phyloP scores from a whole-genome alignment of 371 early-diverging fungal species.

The Syncephalis fuscata region DNA sequence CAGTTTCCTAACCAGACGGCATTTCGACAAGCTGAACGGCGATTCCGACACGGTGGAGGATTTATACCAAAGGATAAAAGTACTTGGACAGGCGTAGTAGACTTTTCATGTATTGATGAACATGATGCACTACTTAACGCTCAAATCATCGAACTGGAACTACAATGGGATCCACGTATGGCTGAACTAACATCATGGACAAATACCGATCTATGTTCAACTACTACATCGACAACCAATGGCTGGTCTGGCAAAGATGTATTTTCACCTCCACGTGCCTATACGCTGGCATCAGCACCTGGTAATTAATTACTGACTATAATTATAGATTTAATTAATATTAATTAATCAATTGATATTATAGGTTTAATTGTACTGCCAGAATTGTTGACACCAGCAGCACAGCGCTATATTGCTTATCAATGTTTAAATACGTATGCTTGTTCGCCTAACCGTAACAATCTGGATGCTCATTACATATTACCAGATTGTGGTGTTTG shows the following conservation, averaged over 20 bases:
- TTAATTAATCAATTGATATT: not conserved
- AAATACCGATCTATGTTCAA: not conserved
- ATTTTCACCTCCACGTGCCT: not conserved
- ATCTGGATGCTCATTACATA: slow-evolving; percentile 65
- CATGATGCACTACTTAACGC: not conserved
- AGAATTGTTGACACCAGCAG: slow-evolving; percentile 41
- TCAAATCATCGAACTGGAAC: slow-evolving; percentile 4
- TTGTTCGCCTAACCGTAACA: slow-evolving; percentile 56
- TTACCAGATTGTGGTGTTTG: slow-evolving; percentile 51
- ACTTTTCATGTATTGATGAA: slow-evolving; percentile 4
- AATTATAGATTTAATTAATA: not conserved
- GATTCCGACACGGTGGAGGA: slow-evolving; percentile 2
- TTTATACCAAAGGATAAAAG: slow-evolving; percentile 3
- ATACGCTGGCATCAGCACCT: not conserved
- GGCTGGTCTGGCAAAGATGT: no score
- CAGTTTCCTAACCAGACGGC: slow-evolving; percentile 5
- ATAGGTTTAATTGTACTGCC: slow-evolving; percentile 60
- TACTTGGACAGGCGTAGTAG: slow-evolving; percentile 2
- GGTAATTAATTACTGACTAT: not conserved
- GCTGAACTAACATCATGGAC: not conserved
- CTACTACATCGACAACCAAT: slow-evolving; percentile 2
- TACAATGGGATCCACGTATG: slow-evolving; percentile 2
- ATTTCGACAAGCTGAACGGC: slow-evolving; percentile 8
- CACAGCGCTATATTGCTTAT: slow-evolving; percentile 42
- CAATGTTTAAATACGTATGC: slow-evolving; percentile 47